Percentiles rank a stretch among this genome's conserved stretches.
Evolutionary conservation across 2,329 filamentous ascomycete species (phyloP).

Genomic region (Penicillium fuscoglaucum): DNA sequence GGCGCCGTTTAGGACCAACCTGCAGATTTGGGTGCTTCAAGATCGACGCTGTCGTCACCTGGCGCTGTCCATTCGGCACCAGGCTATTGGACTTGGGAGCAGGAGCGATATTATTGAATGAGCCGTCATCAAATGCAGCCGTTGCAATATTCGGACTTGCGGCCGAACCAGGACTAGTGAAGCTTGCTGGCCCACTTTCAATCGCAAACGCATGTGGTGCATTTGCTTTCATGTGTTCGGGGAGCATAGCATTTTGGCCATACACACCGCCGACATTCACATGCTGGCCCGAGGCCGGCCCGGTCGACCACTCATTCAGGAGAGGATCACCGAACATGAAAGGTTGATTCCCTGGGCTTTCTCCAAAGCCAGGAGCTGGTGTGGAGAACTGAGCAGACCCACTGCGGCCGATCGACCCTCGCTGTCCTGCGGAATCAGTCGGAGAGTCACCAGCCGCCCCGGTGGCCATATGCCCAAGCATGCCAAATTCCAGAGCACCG

Average conservation of each 20-base stretch:
- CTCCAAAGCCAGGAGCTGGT: conserved; percentile 44
- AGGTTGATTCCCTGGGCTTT: conserved; percentile 47
- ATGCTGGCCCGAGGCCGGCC: conserved; percentile 36
- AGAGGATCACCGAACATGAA: conserved; percentile 50
- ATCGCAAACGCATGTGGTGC: conserved; percentile 62
- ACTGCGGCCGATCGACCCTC: conserved; percentile 48
- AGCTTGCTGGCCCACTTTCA: conserved; percentile 56
- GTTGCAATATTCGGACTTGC: conserved; percentile 53
- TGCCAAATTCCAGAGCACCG: conserved; percentile 90
- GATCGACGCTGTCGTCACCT: conserved; percentile 46
- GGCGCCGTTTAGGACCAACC: conserved; percentile 49
- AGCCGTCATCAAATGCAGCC: conserved; percentile 43
- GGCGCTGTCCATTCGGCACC: conserved; percentile 36
- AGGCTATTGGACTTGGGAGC: conserved; percentile 31
- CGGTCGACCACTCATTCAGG: conserved; percentile 48
- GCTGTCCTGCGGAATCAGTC: conserved; percentile 58
- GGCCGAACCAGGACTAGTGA: conserved; percentile 59
- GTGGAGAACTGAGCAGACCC: conserved; percentile 44
- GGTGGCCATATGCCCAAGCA: conserved; percentile 95
- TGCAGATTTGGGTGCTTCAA: conserved; percentile 45
- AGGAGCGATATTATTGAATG: conserved; percentile 26
- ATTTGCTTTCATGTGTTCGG: conserved; percentile 47
- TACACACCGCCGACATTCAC: conserved; percentile 41
- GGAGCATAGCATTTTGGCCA: conserved; percentile 38
- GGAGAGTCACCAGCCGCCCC: conserved; percentile 79